Conservation (phyloP, 306 rosid genomes). For the Herpetospermum pedunculosum region DNA sequence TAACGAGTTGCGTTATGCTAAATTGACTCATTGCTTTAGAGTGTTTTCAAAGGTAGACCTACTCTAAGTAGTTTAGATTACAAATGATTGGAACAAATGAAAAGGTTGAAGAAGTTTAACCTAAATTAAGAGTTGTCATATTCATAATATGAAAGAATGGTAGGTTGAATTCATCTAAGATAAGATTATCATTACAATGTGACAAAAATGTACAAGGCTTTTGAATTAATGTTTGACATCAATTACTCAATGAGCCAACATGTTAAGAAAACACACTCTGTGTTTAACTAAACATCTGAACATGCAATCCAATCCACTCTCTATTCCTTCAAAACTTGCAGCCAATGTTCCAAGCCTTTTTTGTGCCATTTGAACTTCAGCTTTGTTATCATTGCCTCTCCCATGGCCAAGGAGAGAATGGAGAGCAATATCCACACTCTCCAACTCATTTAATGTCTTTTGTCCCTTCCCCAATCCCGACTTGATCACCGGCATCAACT, state of each 20-base stretch:
- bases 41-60: no score
- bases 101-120: no score
- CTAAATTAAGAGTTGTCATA: not conserved
- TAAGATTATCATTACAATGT: not conserved
- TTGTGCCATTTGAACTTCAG: conserved; percentile 32
- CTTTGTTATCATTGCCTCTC: conserved; percentile 15
- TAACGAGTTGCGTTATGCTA: no score
- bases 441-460: conserved; percentile 32
- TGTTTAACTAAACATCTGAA: conserved; percentile 55
- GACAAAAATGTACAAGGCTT: not conserved
- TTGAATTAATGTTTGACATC: not conserved
- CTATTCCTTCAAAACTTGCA: conserved; percentile 29
- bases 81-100: no score
- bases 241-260: conserved; percentile 29
- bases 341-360: conserved; percentile 34
- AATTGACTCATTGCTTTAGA: no score
- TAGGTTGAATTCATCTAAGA: not conserved
- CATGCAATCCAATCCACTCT: conserved; percentile 41
- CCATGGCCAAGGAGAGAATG: conserved; percentile 25
- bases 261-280: conserved; percentile 64
- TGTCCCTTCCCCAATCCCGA: conserved; percentile 27
- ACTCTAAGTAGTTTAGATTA: no score
- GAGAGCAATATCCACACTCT: conserved; percentile 28
- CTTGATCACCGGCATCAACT: conserved; percentile 23
- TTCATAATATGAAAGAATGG: not conserved